Conservation (phyloP, 495 filamentous ascomycete genomes). For the Podospora fimiseda region DNA sequence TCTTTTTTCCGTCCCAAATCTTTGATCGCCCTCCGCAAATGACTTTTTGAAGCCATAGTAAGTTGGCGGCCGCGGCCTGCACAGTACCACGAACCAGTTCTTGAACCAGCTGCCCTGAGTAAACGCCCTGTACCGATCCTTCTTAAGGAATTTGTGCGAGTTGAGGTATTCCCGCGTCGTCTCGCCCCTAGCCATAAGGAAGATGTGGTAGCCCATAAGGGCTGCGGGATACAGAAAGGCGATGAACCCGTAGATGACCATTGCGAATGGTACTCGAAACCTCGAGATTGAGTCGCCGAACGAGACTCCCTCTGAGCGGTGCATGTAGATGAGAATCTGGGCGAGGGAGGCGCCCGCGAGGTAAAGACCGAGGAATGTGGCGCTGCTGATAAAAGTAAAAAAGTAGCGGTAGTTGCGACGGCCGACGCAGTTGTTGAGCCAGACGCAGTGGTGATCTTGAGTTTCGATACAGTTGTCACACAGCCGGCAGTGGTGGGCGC, state of each 20-base stretch:
- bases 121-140: slow-evolving; percentile 87
- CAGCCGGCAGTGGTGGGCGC: slow-evolving; percentile 90
- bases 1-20: slow-evolving; percentile 46
- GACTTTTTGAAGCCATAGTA: slow-evolving; percentile 80
- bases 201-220: slow-evolving; percentile 80
- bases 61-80: slow-evolving; percentile 77
- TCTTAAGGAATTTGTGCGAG: slow-evolving; percentile 86
- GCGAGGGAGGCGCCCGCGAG: slow-evolving; percentile 68
- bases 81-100: slow-evolving; percentile 78
- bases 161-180: slow-evolving; percentile 95
- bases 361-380: slow-evolving; percentile 68
- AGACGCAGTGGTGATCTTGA: slow-evolving; percentile 97
- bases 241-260: slow-evolving; percentile 77
- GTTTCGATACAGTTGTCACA: slow-evolving; percentile 98
- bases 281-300: slow-evolving; percentile 61
- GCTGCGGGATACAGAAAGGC: slow-evolving; percentile 75
- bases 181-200: slow-evolving; percentile 81
- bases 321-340: slow-evolving; percentile 69
- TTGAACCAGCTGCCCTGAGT: slow-evolving; percentile 67
- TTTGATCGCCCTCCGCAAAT: slow-evolving; percentile 78
- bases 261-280: slow-evolving; percentile 76
- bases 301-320: slow-evolving; percentile 46
- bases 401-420: slow-evolving; percentile 98
- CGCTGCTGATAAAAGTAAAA: slow-evolving; percentile 75
- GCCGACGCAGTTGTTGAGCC: slow-evolving; percentile 98